These are phyloP conservation scores for Turnera subulata DNA, from an alignment of 345 rosid genomes.

Conservation along the genomic window DNA sequence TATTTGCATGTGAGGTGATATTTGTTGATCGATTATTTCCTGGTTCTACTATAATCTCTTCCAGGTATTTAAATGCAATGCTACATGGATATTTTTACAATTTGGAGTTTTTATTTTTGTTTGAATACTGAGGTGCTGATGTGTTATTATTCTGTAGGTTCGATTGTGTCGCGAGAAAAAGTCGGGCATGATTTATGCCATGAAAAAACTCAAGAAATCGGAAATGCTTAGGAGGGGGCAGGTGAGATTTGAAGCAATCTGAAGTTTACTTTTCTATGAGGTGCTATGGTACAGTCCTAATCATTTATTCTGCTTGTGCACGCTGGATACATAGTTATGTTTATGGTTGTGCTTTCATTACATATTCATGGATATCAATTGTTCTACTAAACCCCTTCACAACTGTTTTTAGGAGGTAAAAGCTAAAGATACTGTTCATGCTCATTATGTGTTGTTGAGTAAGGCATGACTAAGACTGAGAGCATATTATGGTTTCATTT, in stretches of 20 bases:
- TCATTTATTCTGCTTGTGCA: not conserved
- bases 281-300: too few species aligned
- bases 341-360: not conserved
- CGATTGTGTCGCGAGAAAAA: conserved; percentile 80
- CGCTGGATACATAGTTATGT: not conserved
- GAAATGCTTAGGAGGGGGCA: conserved; percentile 99
- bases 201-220: conserved; percentile 94
- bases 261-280: not conserved
- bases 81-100: too few species aligned
- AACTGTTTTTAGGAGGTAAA: not conserved
- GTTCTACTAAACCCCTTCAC: not conserved
- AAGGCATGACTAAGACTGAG: not conserved
- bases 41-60: too few species aligned
- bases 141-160: conserved; percentile 47
- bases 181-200: conserved; percentile 78
- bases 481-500: not conserved
- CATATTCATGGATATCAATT: not conserved
- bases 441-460: not conserved
- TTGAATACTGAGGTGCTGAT: conserved; percentile 3
- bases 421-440: not conserved
- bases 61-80: too few species aligned
- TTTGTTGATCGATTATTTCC: too few species aligned
- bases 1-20: too few species aligned
- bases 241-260: conserved; percentile 39
- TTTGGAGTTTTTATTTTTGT: not conserved